Conservation (phyloP, 345 rosid species). For the Bretschneidera sinensis region DNA sequence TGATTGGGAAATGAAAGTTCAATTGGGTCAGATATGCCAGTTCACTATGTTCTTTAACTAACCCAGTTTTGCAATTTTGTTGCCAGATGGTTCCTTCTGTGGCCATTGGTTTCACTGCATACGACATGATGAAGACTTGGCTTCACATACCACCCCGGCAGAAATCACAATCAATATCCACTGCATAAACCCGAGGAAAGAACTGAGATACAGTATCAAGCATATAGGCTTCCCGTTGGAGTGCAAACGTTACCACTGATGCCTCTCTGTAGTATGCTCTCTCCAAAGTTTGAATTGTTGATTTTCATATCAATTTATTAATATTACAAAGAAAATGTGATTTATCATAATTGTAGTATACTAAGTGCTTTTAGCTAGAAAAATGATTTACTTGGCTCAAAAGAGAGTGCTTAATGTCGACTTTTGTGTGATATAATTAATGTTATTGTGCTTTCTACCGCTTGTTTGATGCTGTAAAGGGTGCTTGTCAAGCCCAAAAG, state of each 20-base stretch:
- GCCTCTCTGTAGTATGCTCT: neutral
- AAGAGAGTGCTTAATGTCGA: no score
- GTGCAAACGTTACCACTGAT: no score
- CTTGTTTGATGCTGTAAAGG: no score
- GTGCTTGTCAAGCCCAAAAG: no score
- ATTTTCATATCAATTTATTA: neutral
- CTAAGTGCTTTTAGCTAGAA: no score
- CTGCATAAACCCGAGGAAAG: conserved; percentile 18
- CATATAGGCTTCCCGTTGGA: no score
- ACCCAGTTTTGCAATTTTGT: neutral
- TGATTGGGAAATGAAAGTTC: no score
- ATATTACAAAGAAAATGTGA: neutral
- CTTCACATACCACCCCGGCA: conserved; percentile 77
- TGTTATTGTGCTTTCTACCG: no score
- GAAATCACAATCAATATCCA: conserved; percentile 33
- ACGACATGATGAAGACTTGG: conserved; percentile 86
- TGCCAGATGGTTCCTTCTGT: conserved; percentile 91
- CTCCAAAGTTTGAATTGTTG: neutral
- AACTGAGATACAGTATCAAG: no score
- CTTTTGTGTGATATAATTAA: no score
- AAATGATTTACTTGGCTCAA: no score
- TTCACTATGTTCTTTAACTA: neutral
- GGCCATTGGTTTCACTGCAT: conserved; percentile 89
- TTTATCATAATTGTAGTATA: neutral
- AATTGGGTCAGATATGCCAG: neutral